Percentiles rank a stretch among this genome's conserved stretches.
Conservation (phyloP, 2,329 filamentous ascomycete species). For the Sordariomycetes sp. region DNA sequence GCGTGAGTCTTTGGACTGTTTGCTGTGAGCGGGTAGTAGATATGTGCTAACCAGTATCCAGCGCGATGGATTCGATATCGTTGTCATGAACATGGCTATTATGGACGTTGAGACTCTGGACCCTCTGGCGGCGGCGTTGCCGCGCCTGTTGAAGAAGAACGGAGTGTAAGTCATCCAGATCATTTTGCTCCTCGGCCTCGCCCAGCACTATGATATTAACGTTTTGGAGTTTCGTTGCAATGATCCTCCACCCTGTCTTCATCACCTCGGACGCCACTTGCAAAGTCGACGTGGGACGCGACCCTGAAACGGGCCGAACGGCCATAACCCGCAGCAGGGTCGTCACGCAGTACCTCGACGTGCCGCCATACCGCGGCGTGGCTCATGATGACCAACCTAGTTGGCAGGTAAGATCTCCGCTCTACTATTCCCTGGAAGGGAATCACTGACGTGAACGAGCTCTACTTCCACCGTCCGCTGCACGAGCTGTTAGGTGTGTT, state of each 20-base stretch:
- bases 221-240: conserved; percentile 28
- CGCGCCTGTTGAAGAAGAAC: conserved; percentile 24
- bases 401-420: conserved; percentile 19
- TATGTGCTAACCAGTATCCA: conserved; percentile 5
- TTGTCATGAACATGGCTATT: conserved; percentile 37
- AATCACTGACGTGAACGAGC: conserved; percentile 10
- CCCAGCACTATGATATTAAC: too few relatives aligned
- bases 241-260: conserved; percentile 36
- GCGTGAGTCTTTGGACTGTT: not conserved
- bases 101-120: conserved; percentile 34
- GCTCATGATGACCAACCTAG: conserved; percentile 21
- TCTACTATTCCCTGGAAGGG: not conserved
- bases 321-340: conserved; percentile 22
- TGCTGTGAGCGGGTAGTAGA: not conserved
- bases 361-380: conserved; percentile 25
- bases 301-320: conserved; percentile 22
- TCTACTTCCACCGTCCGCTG: conserved; percentile 33
- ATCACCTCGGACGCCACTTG: conserved; percentile 32
- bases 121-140: conserved; percentile 27
- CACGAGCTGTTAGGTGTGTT: conserved; percentile 31
- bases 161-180: conserved; percentile 23
- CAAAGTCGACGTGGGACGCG: conserved; percentile 15
- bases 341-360: conserved; percentile 28
- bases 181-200: not conserved
- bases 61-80: conserved; percentile 25